Base-by-base conservation (phyloP, 768 basidiomycete genomes). In the Lactarius indigo region DNA sequence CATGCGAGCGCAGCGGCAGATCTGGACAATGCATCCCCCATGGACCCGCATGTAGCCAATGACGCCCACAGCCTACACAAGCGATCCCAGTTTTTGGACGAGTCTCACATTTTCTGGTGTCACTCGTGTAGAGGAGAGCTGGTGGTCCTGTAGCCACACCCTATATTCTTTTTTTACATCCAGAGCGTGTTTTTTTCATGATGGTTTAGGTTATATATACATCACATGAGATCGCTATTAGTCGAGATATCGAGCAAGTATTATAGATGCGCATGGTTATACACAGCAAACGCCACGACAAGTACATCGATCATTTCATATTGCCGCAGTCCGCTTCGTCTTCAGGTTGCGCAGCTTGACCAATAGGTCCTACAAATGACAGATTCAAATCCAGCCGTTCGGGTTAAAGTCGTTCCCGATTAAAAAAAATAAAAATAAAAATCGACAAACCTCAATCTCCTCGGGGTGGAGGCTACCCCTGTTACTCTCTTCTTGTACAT, bases 31-130 rank as follows among this genome's bases (percentile, higher is more conserved):
- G 72, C 18, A 17, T 37, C 69, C 26, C 58, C 69, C 30, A 31
- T 47, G 61, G 39, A 59, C 8, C 62, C 62, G 58, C 44, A 66
- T 64, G 42, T 33, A n/a, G 31, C 17, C 41, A 42, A 35, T 57
- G 41, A 28, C 44, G 35, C 50, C 26, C 37, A 59, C 31, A 12
- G 35, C 50, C 54, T 63, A 41, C 62, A 57, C 39, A 72, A 69
- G 65, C 85, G 88, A 60, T 82, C 89, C 3, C 91, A 92, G 73
- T 94, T 93, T 74, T 78, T 93, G 78, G 92, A 94, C 72, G 92
- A 94, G 71, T 87, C 91, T 31, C 92, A 94, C 74, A 85, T 94
- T 20, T 94, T 94, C 78, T 94, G 92, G 91, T 94, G 92, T 78
- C 83, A 87, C 73, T 85, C 89, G 23, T 94, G 92, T 80, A 81